Evolutionary conservation across 352 stramenopile species (phyloP).

Genomic region (Globisporangium apiculatum): DNA sequence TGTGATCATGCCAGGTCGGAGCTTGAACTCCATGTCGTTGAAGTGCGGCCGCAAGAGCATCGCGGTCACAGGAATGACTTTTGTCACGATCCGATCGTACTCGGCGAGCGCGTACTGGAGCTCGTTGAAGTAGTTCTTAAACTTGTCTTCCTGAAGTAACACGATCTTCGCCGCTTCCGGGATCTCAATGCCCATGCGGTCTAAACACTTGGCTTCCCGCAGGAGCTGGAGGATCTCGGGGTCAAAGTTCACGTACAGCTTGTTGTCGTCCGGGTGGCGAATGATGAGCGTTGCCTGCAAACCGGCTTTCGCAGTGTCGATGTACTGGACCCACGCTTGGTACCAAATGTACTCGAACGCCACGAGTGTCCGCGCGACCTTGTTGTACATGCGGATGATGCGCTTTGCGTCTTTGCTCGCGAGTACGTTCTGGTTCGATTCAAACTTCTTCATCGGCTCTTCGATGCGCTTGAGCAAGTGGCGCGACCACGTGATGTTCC

Average conservation of each 20-base stretch:
- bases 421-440: slow-evolving; percentile 96
- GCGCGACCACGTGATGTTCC: slow-evolving; percentile 97
- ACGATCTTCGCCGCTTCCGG: slow-evolving; percentile 97
- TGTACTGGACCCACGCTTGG: slow-evolving; percentile 97
- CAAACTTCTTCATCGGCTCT: slow-evolving; percentile 99
- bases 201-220: slow-evolving; percentile 95
- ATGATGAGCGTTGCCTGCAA: slow-evolving; percentile 98
- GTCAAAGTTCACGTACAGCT: slow-evolving; percentile 99
- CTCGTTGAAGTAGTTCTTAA: slow-evolving; percentile 98
- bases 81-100: slow-evolving; percentile 96
- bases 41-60: slow-evolving; percentile 95
- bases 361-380: slow-evolving; percentile 96
- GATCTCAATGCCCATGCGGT: slow-evolving; percentile 98
- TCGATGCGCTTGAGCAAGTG: slow-evolving; percentile 98
- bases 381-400: slow-evolving; percentile 99
- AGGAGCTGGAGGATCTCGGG: slow-evolving; percentile 97
- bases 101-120: slow-evolving; percentile 95
- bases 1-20: slow-evolving; percentile 98
- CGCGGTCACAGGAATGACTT: slow-evolving; percentile 97
- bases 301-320: slow-evolving; percentile 96
- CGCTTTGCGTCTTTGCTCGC: slow-evolving; percentile 95
- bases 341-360: slow-evolving; percentile 99
- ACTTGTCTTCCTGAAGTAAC: slow-evolving; percentile 97
- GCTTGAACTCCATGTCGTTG: slow-evolving; percentile 99
- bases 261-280: slow-evolving; percentile 96